Base-by-base conservation (phyloP, 768 basidiomycete species). In the Mycena belliarum region DNA sequence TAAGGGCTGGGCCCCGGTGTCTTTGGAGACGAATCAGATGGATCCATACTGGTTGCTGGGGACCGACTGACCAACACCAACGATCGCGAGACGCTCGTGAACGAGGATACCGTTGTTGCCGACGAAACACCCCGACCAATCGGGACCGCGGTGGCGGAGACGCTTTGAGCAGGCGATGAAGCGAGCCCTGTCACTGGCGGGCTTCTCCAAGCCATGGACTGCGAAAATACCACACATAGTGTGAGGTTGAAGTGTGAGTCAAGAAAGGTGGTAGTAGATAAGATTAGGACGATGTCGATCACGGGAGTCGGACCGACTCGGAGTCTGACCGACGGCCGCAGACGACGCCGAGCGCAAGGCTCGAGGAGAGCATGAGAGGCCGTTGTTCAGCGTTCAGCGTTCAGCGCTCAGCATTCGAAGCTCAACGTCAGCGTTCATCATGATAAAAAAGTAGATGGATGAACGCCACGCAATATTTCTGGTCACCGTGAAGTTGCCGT, bases 121-220 rank as follows among this genome's bases (percentile, higher is more conserved):
- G 61, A 95, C 90, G 72, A 86, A 89, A 75, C 93, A 96, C 26
- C 97, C 97, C 15, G 93, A 95, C 97, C 97, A 99, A 75, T 99
- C 97, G 12, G 97, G 97, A 15, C 97, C 97, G 61, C 95, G 87
- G 70, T 97, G 95, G 49, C 96, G 84, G 59, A 93, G 87, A 61
- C 85, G 86, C 75, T 94, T 97, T 12, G 94, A 94, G 66, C 91
- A 82, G 4, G 92, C 88, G 55, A 98, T 87, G 67, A 86, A 89
- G 53, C 79, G 84, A 43, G 87, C 78, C 61, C 95, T 82, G 65
- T 88, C 88, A 23, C 74, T 72, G 35, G 80, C 68, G 33, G 94
- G 87, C 54, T 86, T 88, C 61, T 88, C 79, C 57, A 94, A 72
- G 64, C 89, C 89, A 68, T 95, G 93, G 25, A 86, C 86, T 55